phyloP scores from a whole-genome alignment of 2,329 filamentous ascomycete species.

The Lecanicillium sp. region DNA sequence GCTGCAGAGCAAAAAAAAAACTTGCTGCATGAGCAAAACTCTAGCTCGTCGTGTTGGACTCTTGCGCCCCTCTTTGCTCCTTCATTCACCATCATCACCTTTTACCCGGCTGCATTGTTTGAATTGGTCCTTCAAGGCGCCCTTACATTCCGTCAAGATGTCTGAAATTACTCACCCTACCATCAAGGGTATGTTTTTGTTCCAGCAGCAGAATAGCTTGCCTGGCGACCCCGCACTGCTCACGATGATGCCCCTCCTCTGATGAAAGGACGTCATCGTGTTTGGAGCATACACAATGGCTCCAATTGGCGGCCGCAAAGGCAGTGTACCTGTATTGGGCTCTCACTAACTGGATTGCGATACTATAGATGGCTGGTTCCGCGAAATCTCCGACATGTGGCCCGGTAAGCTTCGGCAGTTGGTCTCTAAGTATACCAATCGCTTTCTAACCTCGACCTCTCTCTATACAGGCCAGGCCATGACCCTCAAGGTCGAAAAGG shows the following conservation, averaged over 20 bases:
- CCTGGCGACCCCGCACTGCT: too few relatives aligned
- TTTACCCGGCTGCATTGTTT: neutral
- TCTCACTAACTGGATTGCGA: constrained; percentile 9
- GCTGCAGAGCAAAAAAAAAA: constrained; percentile 1
- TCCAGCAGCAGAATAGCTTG: too few relatives aligned
- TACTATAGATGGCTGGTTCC: constrained; percentile 93
- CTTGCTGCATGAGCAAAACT: constrained; percentile 9
- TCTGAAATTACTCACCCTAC: constrained; percentile 48
- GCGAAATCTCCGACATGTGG: constrained; percentile 98
- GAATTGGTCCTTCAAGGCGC: constrained; percentile 3
- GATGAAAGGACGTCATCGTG: too few relatives aligned
- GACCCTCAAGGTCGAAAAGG: constrained; percentile 95
- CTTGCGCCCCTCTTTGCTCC: constrained; percentile 5
- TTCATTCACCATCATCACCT: constrained; percentile 6
- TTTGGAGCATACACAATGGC: too few relatives aligned
- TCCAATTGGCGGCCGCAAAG: too few relatives aligned
- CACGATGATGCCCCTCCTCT: too few relatives aligned
- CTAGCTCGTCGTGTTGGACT: constrained; percentile 1
- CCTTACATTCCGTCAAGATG: constrained; percentile 27
- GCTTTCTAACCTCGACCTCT: constrained; percentile 6
- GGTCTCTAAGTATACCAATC: too few relatives aligned
- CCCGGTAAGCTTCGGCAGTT: constrained; percentile 59
- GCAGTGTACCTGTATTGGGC: neutral
- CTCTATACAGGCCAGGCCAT: constrained; percentile 72
- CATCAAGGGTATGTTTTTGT: constrained; percentile 43